Conservation (phyloP, 2,329 filamentous ascomycete genomes). For the Lojkania enalia region DNA sequence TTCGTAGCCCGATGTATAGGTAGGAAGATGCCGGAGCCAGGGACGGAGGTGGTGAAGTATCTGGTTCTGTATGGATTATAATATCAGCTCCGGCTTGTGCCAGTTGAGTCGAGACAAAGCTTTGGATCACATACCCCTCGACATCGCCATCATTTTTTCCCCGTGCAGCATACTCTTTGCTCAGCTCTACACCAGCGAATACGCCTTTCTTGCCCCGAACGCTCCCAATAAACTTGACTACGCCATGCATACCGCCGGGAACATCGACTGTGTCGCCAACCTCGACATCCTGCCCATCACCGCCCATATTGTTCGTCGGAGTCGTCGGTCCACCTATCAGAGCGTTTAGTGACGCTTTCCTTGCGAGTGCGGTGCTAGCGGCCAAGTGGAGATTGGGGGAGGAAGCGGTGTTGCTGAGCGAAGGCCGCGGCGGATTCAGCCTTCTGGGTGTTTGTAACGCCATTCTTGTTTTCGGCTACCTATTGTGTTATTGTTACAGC, state of each 20-base stretch:
- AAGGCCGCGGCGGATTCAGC: conserved; percentile 43
- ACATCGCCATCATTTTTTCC: conserved; percentile 98
- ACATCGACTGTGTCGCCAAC: conserved; percentile 88
- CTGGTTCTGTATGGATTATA: conserved; percentile 47
- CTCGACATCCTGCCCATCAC: conserved; percentile 59
- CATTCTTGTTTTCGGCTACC: conserved; percentile 35
- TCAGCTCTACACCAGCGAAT: conserved; percentile 91
- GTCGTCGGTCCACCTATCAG: conserved; percentile 59
- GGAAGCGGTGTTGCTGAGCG: conserved; percentile 46
- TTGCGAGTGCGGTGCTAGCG: conserved; percentile 56
- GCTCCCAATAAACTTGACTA: conserved; percentile 82
- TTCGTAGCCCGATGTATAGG: conserved; percentile 79
- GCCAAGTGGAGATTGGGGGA: conserved; percentile 48
- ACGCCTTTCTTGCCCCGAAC: conserved; percentile 87
- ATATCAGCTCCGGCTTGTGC: background rate
- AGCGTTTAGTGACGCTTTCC: conserved; percentile 72
- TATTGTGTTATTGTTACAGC: conserved; percentile 5
- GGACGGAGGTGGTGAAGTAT: conserved; percentile 80
- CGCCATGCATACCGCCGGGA: conserved; percentile 88
- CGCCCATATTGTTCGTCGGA: conserved; percentile 48
- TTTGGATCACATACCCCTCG: conserved; percentile 69
- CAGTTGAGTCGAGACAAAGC: background rate
- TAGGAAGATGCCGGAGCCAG: conserved; percentile 90
- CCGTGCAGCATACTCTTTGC: conserved; percentile 74
- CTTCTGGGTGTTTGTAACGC: conserved; percentile 49